These are phyloP conservation scores for Ustilaginoidea virens DNA, from an alignment of 2,329 filamentous ascomycete genomes.

Conservation along the genomic window DNA sequence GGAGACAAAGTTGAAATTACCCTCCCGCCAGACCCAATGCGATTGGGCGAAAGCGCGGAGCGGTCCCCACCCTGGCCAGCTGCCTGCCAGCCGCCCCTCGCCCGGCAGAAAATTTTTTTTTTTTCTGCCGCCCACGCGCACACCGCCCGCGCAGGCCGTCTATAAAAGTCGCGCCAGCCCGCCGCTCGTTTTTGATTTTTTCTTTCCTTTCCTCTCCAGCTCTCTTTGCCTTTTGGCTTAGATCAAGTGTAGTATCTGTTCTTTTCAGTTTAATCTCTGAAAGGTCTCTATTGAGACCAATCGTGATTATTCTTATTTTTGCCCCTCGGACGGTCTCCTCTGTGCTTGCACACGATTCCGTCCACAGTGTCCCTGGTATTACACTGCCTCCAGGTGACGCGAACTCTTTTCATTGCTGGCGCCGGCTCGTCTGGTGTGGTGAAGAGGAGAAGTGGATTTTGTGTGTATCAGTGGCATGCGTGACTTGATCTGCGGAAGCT, in stretches of 20 bases:
- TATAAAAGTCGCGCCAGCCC: conserved; percentile 12
- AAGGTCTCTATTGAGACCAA: conserved; percentile 58
- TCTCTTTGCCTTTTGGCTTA: conserved; percentile 50
- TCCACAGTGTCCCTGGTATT: conserved; percentile 29
- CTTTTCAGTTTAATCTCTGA: conserved; percentile 96
- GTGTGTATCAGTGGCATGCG: too few species aligned
- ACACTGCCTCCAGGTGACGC: conserved; percentile 29
- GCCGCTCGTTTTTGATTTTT: conserved; percentile 8
- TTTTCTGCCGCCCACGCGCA: conserved; percentile 5
- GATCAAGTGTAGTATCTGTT: conserved; percentile 96
- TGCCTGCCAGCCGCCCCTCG: too few species aligned
- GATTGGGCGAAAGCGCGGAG: too few species aligned
- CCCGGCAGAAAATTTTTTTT: too few species aligned
- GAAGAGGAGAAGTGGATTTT: conserved; percentile 27
- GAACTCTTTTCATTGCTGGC: conserved; percentile 25
- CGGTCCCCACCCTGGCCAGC: too few species aligned
- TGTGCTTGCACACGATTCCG: conserved; percentile 25
- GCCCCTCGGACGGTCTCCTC: conserved; percentile 18
- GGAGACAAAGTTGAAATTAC: too few species aligned
- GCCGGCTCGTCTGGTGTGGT: conserved; percentile 20
- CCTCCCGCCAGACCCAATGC: too few species aligned
- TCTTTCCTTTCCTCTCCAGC: conserved; percentile 21
- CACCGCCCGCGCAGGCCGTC: conserved; percentile 3
- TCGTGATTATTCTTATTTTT: conserved; percentile 67
- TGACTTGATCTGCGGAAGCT: too few species aligned